phyloP scores from a whole-genome alignment of 2,329 filamentous ascomycete genomes.

The Phyllosticta ampelicida region DNA sequence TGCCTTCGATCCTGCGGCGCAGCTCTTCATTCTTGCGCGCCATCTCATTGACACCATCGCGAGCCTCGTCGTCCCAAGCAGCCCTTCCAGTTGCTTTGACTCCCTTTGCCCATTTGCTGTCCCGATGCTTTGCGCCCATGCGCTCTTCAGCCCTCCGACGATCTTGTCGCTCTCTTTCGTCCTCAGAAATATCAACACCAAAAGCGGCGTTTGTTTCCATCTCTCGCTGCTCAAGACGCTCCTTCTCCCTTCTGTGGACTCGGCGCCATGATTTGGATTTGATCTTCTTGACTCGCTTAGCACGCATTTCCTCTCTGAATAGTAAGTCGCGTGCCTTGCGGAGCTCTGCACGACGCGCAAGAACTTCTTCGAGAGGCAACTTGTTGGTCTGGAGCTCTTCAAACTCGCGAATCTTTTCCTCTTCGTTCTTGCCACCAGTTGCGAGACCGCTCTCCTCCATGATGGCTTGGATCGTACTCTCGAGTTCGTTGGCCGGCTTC shows the following conservation, averaged over 20 bases:
- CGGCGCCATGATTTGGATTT: slow-evolving; percentile 94
- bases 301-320: slow-evolving; percentile 77
- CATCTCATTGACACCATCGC: slow-evolving; percentile 67
- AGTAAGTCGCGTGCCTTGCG: slow-evolving; percentile 73
- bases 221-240: slow-evolving; percentile 48
- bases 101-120: slow-evolving; percentile 87
- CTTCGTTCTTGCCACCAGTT: slow-evolving; percentile 46
- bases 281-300: slow-evolving; percentile 96
- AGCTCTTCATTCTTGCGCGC: slow-evolving; percentile 74
- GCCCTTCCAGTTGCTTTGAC: slow-evolving; percentile 68
- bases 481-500: slow-evolving; percentile 66
- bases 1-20: slow-evolving; percentile 66
- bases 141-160: slow-evolving; percentile 70
- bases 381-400: slow-evolving; percentile 62
- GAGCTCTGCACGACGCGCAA: slow-evolving; percentile 61
- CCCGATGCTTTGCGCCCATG: slow-evolving; percentile 73
- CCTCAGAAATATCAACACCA: slow-evolving; percentile 50
- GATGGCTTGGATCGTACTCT: slow-evolving; percentile 76
- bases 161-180: slow-evolving; percentile 56
- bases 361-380: slow-evolving; percentile 60
- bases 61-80: slow-evolving; percentile 81
- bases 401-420: slow-evolving; percentile 56
- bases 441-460: slow-evolving; percentile 77
- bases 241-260: slow-evolving; percentile 72
- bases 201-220: slow-evolving; percentile 47